Evolutionary conservation across 148 eudicot species (phyloP), one percentile per base, ranked within the genome.

Genomic region (Amaranthus hypochondriacus): DNA sequence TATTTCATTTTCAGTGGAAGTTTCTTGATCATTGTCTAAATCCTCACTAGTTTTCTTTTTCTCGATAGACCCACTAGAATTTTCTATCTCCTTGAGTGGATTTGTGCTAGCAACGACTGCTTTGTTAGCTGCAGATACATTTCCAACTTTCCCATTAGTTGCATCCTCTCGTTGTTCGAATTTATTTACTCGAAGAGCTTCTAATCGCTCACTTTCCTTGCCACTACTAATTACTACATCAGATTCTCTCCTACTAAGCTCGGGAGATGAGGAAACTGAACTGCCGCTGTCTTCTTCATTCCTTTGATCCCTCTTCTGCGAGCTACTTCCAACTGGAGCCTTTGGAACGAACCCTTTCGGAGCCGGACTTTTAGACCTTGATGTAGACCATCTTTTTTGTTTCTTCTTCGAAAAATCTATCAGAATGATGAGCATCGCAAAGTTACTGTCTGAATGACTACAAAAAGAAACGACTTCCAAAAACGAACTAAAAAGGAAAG

Each of bases 271-370:
- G 75, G 75, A 71, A 68, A 46, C 63, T 4, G 79, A 59, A 76
- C 73, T 75, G 63, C 73, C 84, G 73, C 75, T 78, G 50, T 85
- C 87, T 72, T 78, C 83, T 42, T 72, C 72, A 46, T 59, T 82
- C 57, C 73, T 86, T 76, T 76, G 82, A 75, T 80, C 86, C 78
- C 52, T 76, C 79, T 83, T 94, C 49, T 67, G 83, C 7, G 64
- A 81, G 69, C 87, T 73, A 42, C 81, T 68, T 74, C 85, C 88
- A 39, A 67, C 81, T 5, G 82, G 90, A 47, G 84, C 68, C 84
- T 86, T 87, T 43, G 90, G 97, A 68, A 75, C 63, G 83, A 89
- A 88, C 43, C 91, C 90, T 80, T 90, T 89, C 3, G 90, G 83
- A 64, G 83, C 48, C 58, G 89, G 76, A 62, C 81, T 85, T 83